Evolutionary conservation across 2,329 filamentous ascomycete species (phyloP).

Genomic region (Alternaria triticina): DNA sequence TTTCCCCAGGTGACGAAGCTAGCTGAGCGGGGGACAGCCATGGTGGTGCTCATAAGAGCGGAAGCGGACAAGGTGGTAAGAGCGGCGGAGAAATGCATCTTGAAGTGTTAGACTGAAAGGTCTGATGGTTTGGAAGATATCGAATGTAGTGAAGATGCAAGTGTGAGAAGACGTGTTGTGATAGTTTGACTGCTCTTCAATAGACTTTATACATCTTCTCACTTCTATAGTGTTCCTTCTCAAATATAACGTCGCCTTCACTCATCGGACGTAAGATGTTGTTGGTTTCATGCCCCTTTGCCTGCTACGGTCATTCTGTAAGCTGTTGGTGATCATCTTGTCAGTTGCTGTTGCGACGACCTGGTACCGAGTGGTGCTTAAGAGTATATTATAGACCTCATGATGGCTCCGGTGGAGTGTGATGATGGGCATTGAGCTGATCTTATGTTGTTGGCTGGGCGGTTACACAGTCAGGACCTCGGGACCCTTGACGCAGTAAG

Average conservation of each 20-base stretch:
- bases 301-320: background rate
- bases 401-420: background rate
- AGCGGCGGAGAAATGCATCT: background rate
- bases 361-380: background rate
- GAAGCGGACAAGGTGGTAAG: background rate
- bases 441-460: background rate
- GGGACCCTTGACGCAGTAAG: background rate
- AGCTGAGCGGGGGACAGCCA: background rate
- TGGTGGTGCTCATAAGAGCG: background rate
- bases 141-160: background rate
- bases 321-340: background rate
- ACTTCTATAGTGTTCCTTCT: rapidly evolving
- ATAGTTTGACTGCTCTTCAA: no score
- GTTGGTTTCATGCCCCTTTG: background rate
- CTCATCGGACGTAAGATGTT: background rate
- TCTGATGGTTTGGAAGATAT: background rate
- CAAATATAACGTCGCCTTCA: background rate
- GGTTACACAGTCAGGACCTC: background rate
- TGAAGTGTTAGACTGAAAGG: background rate
- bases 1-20: background rate
- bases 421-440: background rate
- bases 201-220: background rate
- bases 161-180: background rate
- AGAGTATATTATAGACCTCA: background rate
- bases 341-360: background rate